Evolutionary conservation across 2,329 filamentous ascomycete genomes (phyloP), one percentile per base, ranked within the genome.

Genomic region (Colletotrichum endophyticum): DNA sequence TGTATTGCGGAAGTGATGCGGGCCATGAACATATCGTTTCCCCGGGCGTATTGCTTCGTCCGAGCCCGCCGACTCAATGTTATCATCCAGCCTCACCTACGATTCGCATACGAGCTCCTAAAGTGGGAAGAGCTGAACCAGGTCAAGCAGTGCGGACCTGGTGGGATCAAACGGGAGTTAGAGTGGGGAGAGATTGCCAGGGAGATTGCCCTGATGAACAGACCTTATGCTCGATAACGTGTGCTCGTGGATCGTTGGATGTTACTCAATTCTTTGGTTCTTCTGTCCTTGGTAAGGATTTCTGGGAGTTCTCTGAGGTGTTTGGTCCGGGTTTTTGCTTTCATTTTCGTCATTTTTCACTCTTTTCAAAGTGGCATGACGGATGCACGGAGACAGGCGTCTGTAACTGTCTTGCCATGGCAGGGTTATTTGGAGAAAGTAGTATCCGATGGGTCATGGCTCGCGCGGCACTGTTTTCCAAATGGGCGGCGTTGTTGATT

Each of bases 1-100:
- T 99, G 97, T 84, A 99, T 99, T 81, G 97, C 97, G n/a, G 96
- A 99, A 85, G 95, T 99, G 44, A 99, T 99, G 97, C 93, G 94
- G 44, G 89, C 94, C 30, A 85, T 95, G 80, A 89, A 92, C 27
- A 87, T 98, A 79, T 97, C 95, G 1, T 96, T 99, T 80, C 96
- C 97, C 15, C 91, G 95, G 72, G 97, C 97, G 75, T 99, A 99
- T 85, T 99, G 97, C 84, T 99, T 96, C 84, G 97, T 99, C 49
- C 93, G 97, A 36, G 97, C 97, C 25, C 92, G 97, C 70, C 91
- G 97, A 77, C 89, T 99, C 64, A 99, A 99, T 82, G 97, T 99
- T 69, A 99, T 99, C 78, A 99, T 99, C 78, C 97, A 99, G 84
- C 97, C 97, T 15, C 96, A 99, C 87, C 89, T 99, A 72, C 92